Percentiles rank a stretch among this genome's conserved stretches.
Conservation (phyloP, 1,284 basidiomycete species). For the Cryptococcus amylolentus region DNA sequence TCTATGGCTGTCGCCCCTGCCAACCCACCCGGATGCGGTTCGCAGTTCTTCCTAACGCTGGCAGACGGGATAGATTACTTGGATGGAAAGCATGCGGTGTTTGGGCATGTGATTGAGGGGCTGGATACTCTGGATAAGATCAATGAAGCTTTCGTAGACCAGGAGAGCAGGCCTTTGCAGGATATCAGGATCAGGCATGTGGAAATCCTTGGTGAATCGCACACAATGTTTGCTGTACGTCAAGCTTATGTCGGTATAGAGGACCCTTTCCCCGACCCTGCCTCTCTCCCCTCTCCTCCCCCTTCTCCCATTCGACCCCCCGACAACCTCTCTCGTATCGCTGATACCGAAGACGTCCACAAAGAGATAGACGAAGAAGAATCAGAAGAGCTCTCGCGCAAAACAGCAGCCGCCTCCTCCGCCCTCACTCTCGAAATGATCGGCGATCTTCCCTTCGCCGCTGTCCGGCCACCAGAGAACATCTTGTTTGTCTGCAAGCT, state of each 20-base stretch:
- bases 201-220: constrained; percentile 73
- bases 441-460: constrained; percentile 95
- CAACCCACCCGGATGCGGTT: constrained; percentile 75
- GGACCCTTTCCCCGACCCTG: constrained; percentile 89
- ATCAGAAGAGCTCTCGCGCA: constrained; percentile 70
- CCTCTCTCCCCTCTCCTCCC: constrained; percentile 66
- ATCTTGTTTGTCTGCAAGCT: constrained; percentile 98
- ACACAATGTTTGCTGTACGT: neutral
- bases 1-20: constrained; percentile 87
- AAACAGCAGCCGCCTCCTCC: constrained; percentile 82
- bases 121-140: constrained; percentile 87
- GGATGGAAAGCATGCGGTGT: constrained; percentile 92
- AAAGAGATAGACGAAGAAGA: constrained; percentile 64
- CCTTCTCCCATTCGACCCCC: constrained; percentile 73
- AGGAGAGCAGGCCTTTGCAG: constrained; percentile 83
- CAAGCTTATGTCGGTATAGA: constrained; percentile 54
- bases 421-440: constrained; percentile 99
- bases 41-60: constrained; percentile 95
- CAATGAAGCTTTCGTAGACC: constrained; percentile 85
- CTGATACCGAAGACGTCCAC: constrained; percentile 83
- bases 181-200: constrained; percentile 91
- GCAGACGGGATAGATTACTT: constrained; percentile 88
- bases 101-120: constrained; percentile 93
- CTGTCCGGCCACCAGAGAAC: constrained; percentile 96
- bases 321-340: constrained; percentile 69